Conservation (phyloP, 257 asterid species). For the Fraxinus cuspidata region DNA sequence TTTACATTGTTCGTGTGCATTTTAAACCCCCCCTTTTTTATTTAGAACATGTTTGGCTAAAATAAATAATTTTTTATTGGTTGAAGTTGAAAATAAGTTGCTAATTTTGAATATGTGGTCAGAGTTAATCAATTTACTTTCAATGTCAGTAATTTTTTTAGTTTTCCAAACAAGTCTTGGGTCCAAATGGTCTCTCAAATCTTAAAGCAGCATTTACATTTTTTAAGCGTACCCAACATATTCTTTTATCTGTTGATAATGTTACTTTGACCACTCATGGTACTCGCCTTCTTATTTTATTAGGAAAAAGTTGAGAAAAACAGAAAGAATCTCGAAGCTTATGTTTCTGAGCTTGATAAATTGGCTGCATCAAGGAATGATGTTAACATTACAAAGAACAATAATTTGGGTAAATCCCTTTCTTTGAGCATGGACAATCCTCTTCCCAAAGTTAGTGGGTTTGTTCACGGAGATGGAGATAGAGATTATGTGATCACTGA, state of each 20-base stretch:
- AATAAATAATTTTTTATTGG: neutral
- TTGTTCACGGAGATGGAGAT: conserved; percentile 54
- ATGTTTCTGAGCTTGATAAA: conserved; percentile 44
- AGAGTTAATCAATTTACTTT: neutral
- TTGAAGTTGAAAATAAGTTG: neutral
- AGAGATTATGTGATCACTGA: conserved; percentile 50
- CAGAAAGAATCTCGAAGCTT: conserved; percentile 45
- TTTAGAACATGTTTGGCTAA: neutral
- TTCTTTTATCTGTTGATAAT: conserved; percentile 9
- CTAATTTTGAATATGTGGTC: neutral
- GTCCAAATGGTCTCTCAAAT: neutral
- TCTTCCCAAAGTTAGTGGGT: conserved; percentile 54
- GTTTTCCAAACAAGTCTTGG: neutral
- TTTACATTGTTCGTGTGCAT: neutral
- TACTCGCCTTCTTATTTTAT: conserved; percentile 20
- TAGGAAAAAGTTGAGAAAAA: conserved; percentile 71
- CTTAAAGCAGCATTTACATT: neutral
- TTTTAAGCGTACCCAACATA: neutral
- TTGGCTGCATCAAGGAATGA: conserved; percentile 62
- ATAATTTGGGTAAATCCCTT: conserved; percentile 53
- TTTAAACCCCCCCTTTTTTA: too few species aligned
- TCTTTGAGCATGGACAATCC: conserved; percentile 69
- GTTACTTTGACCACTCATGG: conserved; percentile 22
- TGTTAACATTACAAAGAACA: conserved; percentile 30
- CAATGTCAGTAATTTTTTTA: neutral